Evolutionary conservation across 139 green algal genomes (phyloP), one percentile per base, ranked within the genome.

Genomic region (Chlamydomonas sp.): DNA sequence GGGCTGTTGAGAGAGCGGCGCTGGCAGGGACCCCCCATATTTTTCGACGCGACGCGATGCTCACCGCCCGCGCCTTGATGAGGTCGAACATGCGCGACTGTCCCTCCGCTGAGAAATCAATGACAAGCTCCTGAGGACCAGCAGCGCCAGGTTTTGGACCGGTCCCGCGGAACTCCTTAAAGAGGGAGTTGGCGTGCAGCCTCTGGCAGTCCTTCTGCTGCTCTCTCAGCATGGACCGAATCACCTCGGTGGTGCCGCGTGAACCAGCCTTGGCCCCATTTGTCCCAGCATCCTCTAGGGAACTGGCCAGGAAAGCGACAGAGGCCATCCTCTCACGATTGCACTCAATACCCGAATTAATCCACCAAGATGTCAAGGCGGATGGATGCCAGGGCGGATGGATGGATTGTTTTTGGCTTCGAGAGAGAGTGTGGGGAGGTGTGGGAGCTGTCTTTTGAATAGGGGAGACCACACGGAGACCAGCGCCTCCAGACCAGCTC

Each of bases 51-150:
- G n/a, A n/a, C n/a, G n/a, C n/a, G n/a, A n/a, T n/a, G n/a, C n/a
- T n/a, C 6, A 66, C 26, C n/a, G 73, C 77, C n/a, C 66, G 71
- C 10, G 61, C 33, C 35, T 80, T 76, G 16, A 83, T 83, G 13
- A 83, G 67, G 2, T 80, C 65, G 58, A 80, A 78, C 78, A 83
- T 75, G 24, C 78, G 73, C 10, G 66, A 37, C 48, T 83, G 73
- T 6, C 78, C 78, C 54, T 83, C 78, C 33, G 76, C 76, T 28
- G 80, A 70, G 26, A 83, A 75, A 67, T 83, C 78, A 26, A 70
- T 58, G 2, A 77, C 35, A 1, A 49, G 50, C 30, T 63, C 65
- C n/a, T 63, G 37, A n/a, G n/a, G n/a, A n/a, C n/a, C n/a, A n/a
- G n/a, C 16, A 13, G 48, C 30, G 59, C 22, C 3, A 65, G 66